Evolutionary conservation across 257 asterid genomes (phyloP).

Genomic region (Buddleja alternifolia): DNA sequence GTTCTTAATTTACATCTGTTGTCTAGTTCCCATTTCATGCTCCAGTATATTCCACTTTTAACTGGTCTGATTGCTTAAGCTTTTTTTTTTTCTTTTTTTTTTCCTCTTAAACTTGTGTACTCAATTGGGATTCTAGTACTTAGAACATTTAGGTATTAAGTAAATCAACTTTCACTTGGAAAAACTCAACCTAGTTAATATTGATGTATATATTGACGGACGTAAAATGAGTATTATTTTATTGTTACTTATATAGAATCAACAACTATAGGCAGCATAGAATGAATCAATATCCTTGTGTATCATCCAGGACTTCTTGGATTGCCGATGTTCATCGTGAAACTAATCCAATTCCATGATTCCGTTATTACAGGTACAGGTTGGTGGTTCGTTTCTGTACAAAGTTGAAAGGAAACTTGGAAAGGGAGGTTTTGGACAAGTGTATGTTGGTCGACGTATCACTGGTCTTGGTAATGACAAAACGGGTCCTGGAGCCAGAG

Average conservation of each 20-base stretch:
- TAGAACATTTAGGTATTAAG: too few species aligned
- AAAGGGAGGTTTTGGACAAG: slow-evolving; percentile 96
- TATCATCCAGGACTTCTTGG: not conserved
- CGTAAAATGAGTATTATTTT: not conserved
- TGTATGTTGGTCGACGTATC: slow-evolving; percentile 78
- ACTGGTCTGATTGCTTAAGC: too few species aligned
- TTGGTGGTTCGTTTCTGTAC: slow-evolving; percentile 80
- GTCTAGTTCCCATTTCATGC: too few species aligned
- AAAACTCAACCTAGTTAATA: not conserved
- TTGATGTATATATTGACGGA: not conserved
- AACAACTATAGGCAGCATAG: not conserved
- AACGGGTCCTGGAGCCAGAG: slow-evolving; percentile 63
- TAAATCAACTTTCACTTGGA: not conserved
- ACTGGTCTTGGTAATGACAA: slow-evolving; percentile 56
- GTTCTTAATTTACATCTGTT: too few species aligned
- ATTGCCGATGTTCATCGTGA: not conserved
- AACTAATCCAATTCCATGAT: slow-evolving; percentile 7
- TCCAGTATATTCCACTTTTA: too few species aligned
- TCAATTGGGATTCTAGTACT: too few species aligned
- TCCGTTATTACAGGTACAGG: slow-evolving; percentile 68
- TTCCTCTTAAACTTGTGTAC: too few species aligned
- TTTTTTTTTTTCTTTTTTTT: too few species aligned
- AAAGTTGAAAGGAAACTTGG: slow-evolving; percentile 73
- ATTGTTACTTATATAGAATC: not conserved
- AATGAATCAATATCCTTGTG: slow-evolving; percentile 5